Percentiles rank a stretch among this genome's conserved stretches.
Evolutionary conservation across 2,329 filamentous ascomycete genomes (phyloP).

Genomic region (Dothiorella sarmentorum): DNA sequence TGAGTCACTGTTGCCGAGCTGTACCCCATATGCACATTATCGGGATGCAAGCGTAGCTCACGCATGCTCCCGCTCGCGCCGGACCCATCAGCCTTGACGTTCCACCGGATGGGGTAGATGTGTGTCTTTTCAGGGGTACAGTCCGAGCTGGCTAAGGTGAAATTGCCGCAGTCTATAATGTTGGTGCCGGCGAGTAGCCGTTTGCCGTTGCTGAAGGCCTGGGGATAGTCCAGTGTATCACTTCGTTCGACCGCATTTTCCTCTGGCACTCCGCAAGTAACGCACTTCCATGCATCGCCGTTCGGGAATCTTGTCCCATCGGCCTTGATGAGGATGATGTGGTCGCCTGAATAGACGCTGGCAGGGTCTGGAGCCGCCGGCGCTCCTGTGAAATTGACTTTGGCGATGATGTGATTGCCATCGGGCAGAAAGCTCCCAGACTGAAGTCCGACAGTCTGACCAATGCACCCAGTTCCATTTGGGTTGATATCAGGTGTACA

Average conservation of each 20-base stretch:
- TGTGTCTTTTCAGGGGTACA: conserved; percentile 38
- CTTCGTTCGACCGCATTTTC: conserved; percentile 29
- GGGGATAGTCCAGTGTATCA: conserved; percentile 39
- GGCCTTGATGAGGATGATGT: conserved; percentile 44
- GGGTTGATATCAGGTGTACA: conserved; percentile 37
- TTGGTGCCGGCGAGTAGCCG: conserved; percentile 32
- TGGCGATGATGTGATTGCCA: conserved; percentile 42
- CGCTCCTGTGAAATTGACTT: conserved; percentile 43
- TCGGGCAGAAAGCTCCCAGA: conserved; percentile 41
- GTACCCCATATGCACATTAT: conserved; percentile 44
- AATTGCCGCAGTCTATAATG: conserved; percentile 38
- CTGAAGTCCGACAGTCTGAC: conserved; percentile 24
- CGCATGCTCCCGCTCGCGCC: conserved; percentile 35
- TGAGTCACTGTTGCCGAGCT: conserved; percentile 35
- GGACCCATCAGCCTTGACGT: conserved; percentile 30
- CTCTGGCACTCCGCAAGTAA: conserved; percentile 44
- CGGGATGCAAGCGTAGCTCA: conserved; percentile 47
- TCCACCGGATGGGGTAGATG: conserved; percentile 45
- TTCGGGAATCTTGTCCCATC: conserved; percentile 43
- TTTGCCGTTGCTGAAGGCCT: conserved; percentile 41
- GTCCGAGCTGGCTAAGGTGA: conserved; percentile 31
- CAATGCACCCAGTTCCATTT: conserved; percentile 39
- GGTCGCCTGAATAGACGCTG: conserved; percentile 42
- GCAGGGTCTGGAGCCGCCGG: conserved; percentile 38
- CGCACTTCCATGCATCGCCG: conserved; percentile 48